Evolutionary conservation across 2,329 filamentous ascomycete genomes (phyloP).

Genomic region (Lachnellula occidentalis): DNA sequence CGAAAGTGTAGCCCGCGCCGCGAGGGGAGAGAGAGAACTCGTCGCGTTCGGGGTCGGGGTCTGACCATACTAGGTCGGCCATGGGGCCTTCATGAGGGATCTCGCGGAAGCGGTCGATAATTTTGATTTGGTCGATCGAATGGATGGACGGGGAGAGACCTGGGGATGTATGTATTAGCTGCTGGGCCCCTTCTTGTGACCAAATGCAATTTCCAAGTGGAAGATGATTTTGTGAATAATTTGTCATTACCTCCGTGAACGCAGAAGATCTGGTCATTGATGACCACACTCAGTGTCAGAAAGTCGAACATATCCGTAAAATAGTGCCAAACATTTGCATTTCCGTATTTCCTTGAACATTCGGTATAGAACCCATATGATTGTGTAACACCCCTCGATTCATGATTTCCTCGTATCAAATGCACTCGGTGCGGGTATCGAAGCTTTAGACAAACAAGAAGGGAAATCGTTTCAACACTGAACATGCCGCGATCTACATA

Average conservation of each 20-base stretch:
- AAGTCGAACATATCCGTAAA: conserved; percentile 99
- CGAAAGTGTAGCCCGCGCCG: conserved; percentile 95
- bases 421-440: conserved; percentile 95
- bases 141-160: conserved; percentile 86
- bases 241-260: conserved; percentile 71
- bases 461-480: conserved; percentile 96
- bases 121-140: conserved; percentile 98
- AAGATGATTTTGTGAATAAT: neutral
- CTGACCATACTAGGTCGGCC: conserved; percentile 99
- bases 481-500: conserved; percentile 98
- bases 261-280: conserved; percentile 98
- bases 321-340: conserved; percentile 98
- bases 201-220: conserved; percentile 9
- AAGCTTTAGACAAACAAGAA: conserved; percentile 94
- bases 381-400: conserved; percentile 94
- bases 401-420: conserved; percentile 95
- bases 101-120: conserved; percentile 97
- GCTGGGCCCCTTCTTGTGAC: neutral
- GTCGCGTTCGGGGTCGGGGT: conserved; percentile 94
- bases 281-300: conserved; percentile 91
- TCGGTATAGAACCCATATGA: conserved; percentile 99
- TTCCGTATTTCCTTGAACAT: conserved; percentile 96
- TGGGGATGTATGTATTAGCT: conserved; percentile 28
- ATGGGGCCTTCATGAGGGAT: conserved; percentile 98
- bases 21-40: conserved; percentile 93